These are phyloP conservation scores for Cryomyces antarcticus DNA, from an alignment of 495 filamentous ascomycete species.

Conservation along the genomic window DNA sequence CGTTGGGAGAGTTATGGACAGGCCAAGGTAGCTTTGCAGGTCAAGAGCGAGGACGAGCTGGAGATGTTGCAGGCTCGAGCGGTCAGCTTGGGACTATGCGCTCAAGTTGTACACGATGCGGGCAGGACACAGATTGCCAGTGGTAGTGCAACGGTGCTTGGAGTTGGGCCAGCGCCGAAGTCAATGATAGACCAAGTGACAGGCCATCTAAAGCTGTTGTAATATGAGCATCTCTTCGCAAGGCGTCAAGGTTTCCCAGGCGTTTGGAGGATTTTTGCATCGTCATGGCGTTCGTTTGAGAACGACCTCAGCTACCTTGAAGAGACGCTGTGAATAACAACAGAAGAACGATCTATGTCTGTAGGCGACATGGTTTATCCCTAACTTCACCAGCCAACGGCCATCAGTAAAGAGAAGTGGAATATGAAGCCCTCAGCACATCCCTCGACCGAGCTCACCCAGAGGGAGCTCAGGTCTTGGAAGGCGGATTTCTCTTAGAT, in stretches of 20 bases:
- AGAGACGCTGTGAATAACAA: too few relatives aligned
- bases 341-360: conserved; percentile 15
- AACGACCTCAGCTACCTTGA: too few relatives aligned
- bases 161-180: conserved; percentile 74
- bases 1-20: conserved; percentile 76
- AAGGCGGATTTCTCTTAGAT: conserved; percentile 53
- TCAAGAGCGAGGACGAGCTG: conserved; percentile 66
- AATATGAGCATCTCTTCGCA: conserved; percentile 2
- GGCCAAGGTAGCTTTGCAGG: conserved; percentile 79
- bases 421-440: conserved; percentile 57
- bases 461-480: conserved; percentile 47
- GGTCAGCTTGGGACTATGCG: conserved; percentile 63
- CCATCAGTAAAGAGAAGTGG: conserved; percentile 61
- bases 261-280: too few relatives aligned
- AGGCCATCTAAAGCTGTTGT: conserved; percentile 73
- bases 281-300: too few relatives aligned
- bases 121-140: conserved; percentile 91
- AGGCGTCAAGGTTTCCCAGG: too few relatives aligned
- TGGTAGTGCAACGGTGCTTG: conserved; percentile 77
- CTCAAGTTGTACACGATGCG: conserved; percentile 82
- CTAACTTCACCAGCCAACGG: conserved; percentile 65
- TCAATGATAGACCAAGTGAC: conserved; percentile 73
- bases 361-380: conserved; percentile 70
- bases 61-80: conserved; percentile 56
- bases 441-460: conserved; percentile 38